Percentiles rank a stretch among this genome's conserved stretches.
Conservation (phyloP, 2,329 filamentous ascomycete species). For the Talaromyces sp. region DNA sequence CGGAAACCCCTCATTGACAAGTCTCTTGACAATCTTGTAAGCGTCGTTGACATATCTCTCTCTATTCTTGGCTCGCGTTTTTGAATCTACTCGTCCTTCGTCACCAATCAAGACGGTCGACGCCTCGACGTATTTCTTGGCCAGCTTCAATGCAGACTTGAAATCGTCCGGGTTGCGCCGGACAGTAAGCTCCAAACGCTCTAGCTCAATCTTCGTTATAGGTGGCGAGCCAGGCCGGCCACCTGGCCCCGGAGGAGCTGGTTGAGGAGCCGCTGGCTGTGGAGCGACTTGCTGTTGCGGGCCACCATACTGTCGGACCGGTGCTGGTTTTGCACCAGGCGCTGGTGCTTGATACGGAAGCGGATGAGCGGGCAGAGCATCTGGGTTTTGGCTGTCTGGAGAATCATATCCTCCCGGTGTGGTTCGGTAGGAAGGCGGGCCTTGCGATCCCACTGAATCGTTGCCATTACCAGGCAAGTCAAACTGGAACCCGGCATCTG, state of each 20-base stretch:
- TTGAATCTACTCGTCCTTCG: constrained; percentile 63
- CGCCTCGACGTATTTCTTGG: constrained; percentile 81
- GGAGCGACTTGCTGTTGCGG: constrained; percentile 29
- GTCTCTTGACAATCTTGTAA: constrained; percentile 85
- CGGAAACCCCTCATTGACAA: constrained; percentile 64
- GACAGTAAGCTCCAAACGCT: constrained; percentile 63
- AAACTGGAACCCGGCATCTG: constrained; percentile 59
- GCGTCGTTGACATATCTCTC: constrained; percentile 82
- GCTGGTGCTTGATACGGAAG: constrained; percentile 45
- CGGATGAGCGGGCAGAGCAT: constrained; percentile 52
- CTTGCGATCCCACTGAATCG: constrained; percentile 4
- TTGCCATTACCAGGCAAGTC: constrained; percentile 53
- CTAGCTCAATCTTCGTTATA: constrained; percentile 73
- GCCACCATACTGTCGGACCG: constrained; percentile 47
- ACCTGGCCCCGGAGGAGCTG: constrained; percentile 9
- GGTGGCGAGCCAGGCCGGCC: constrained; percentile 39
- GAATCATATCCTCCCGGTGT: background rate
- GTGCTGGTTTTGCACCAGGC: constrained; percentile 37
- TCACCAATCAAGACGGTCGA: constrained; percentile 72
- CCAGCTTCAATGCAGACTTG: constrained; percentile 63
- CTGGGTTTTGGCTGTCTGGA: constrained; percentile 32
- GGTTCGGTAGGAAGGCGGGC: background rate
- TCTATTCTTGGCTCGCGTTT: constrained; percentile 56
- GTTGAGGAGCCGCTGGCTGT: constrained; percentile 18
- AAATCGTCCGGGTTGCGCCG: constrained; percentile 69